Conservation (phyloP, 2,329 filamentous ascomycete genomes). For the Escovopsis weberi region DNA sequence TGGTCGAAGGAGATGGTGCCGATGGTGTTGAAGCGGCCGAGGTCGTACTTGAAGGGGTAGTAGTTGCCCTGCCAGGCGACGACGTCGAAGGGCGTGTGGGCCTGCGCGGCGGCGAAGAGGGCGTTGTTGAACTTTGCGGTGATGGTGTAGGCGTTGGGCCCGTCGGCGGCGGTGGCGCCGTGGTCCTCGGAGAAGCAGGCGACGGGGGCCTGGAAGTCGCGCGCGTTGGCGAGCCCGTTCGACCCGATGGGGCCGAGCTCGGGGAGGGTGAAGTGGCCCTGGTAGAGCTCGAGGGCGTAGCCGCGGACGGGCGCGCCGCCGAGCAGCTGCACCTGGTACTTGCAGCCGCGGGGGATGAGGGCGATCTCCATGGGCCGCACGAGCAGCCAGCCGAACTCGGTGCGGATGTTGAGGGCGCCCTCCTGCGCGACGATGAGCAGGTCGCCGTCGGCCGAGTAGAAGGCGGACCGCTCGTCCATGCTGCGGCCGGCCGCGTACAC, state of each 20-base stretch:
- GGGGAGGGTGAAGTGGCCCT: slow-evolving; percentile 56
- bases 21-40: slow-evolving; percentile 62
- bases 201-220: slow-evolving; percentile 62
- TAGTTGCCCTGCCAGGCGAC: slow-evolving; percentile 74
- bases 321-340: slow-evolving; percentile 56
- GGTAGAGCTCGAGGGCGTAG: slow-evolving; percentile 62
- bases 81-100: slow-evolving; percentile 64
- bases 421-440: slow-evolving; percentile 63
- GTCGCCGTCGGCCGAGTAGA: slow-evolving; percentile 75
- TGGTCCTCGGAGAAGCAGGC: slow-evolving; percentile 53
- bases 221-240: slow-evolving; percentile 58
- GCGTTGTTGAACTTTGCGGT: slow-evolving; percentile 50
- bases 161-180: slow-evolving; percentile 24
- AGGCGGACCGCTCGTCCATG: slow-evolving; percentile 62
- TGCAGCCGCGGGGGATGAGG: slow-evolving; percentile 59
- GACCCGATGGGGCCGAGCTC: slow-evolving; percentile 61
- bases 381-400: slow-evolving; percentile 59
- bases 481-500: slow-evolving; percentile 66
- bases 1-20: slow-evolving; percentile 63
- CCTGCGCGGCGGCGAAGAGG: slow-evolving; percentile 49
- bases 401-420: slow-evolving; percentile 60
- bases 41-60: slow-evolving; percentile 70
- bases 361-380: slow-evolving; percentile 68
- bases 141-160: slow-evolving; percentile 29
- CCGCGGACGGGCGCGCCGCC: slow-evolving; percentile 45